These are phyloP conservation scores for Xylaria venustula DNA, from an alignment of 495 filamentous ascomycete species.

Conservation along the genomic window DNA sequence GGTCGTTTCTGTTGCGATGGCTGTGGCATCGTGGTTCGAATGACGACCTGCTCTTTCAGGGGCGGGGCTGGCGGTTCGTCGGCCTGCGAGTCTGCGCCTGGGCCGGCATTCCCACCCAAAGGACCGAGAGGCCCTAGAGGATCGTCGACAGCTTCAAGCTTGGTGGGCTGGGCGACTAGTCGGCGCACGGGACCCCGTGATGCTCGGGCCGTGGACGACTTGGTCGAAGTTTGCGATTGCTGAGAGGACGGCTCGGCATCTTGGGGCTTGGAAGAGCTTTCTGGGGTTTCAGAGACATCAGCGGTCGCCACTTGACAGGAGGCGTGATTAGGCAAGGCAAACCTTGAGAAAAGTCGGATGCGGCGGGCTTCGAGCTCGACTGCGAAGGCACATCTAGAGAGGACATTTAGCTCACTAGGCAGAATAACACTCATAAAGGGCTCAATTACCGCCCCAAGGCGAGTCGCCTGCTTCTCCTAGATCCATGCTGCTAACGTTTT, in stretches of 20 bases:
- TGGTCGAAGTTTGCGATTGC: constrained; percentile 31
- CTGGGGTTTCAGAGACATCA: constrained; percentile 26
- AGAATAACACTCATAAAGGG: constrained; percentile 21
- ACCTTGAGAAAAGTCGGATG: constrained; percentile 18
- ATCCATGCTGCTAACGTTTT: constrained; percentile 47
- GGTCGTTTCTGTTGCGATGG: constrained; percentile 50
- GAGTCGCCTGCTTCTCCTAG: constrained; percentile 63
- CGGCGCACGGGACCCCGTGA: constrained; percentile 51
- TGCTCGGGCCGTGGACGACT: constrained; percentile 31
- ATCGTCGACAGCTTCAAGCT: constrained; percentile 79
- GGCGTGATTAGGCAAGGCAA: neutral
- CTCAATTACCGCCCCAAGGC: constrained; percentile 65
- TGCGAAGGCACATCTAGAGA: constrained; percentile 58
- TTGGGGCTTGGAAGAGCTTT: constrained; percentile 14
- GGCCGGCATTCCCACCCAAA: constrained; percentile 51
- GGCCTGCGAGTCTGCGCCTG: constrained; percentile 31
- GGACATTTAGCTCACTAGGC: constrained; percentile 22
- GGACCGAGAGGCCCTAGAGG: constrained; percentile 91
- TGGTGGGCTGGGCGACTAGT: constrained; percentile 76
- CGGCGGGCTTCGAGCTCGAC: constrained; percentile 38
- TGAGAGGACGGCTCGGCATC: constrained; percentile 27
- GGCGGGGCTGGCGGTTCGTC: constrained; percentile 86
- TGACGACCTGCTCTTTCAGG: constrained; percentile 72
- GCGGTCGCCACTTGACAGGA: constrained; percentile 29
- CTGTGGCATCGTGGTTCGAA: constrained; percentile 52